Evolutionary conservation across 305 asterid species (phyloP), one percentile per base, ranked within the genome.

Genomic region (Fraxinus velutina): DNA sequence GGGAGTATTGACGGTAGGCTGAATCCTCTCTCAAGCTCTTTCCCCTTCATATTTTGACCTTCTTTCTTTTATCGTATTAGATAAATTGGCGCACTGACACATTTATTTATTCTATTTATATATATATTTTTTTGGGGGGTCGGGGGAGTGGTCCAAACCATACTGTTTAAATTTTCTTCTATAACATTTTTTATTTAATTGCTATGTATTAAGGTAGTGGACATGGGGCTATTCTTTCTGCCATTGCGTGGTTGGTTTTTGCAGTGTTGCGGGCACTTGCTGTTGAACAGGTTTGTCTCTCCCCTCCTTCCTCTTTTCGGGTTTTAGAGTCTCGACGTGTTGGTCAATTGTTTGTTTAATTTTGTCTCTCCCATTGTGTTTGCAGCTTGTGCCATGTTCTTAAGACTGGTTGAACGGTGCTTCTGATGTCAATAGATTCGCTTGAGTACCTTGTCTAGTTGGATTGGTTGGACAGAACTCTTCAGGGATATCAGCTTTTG

Each of bases 321-420:
- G 73, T 66, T 66, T 29, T 9, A 15, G 5, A 17, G 44, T 71
- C 21, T 29, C 3, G 75, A 71, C 2, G 10, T 71, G 22, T 71
- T 13, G 42, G 75, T 5, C 44, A 30, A 30, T 33, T 32, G 42
- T 32, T 71, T 22, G 17, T 15, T 62, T 60, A 22, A 42, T 62
- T 73, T 36, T 79, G n/a, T 70, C 22, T 73, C 80, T 27, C 50
- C 42, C 50, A 60, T 81, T 5, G 47, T 71, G 17, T 52, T 32
- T 86, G 89, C 93, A 93, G 98, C 93, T 86, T 87, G 94, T 92
- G 97, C 90, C 93, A 85, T 89, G 94, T 88, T 90, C 91, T 85
- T 86, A 89, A 73, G 93, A 84, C 89, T 87, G 93, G 91, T 87
- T 82, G 84, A 86, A 82, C 83, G 88, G 89, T 89, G 91, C 84